Evolutionary conservation across 164 flowering plant species (phyloP), one percentile per base, ranked within the genome.

Genomic region (Aristolochia californica): DNA sequence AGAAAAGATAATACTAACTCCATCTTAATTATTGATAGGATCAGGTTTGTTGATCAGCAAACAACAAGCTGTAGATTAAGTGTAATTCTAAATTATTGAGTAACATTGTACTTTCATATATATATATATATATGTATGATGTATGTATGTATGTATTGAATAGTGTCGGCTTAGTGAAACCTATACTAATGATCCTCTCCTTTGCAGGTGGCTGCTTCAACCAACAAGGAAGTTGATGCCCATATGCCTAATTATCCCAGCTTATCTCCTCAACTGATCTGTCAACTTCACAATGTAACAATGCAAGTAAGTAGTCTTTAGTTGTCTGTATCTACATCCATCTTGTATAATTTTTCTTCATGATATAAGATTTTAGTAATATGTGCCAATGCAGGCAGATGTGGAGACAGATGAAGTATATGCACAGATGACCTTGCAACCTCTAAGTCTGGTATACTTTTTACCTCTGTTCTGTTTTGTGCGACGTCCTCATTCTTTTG

Each of bases 361-460:
- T 13, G 57, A 15, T 27, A 49, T 50, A 34, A 62, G 43, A 40
- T 54, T 55, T 60, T n/a, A 8, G 58, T 65, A 49, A 28, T 48
- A 44, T 68, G 43, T 40, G 58, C 13, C 57, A 61, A 28, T 80
- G 57, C 90, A 89, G 97, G 97, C 97, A 52, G 97, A 89, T 60
- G 71, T 78, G 55, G 97, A 89, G 74, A 86, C 91, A 0, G 96
- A 88, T 75, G 96, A 88, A 75, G 96, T 88, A 2, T 88, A 88
- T 73, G 96, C 96, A 30, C 97, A 88, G 56, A 86, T 88, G 97
- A 89, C 97, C 43, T 78, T 89, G 78, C 97, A 89, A 58, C 97
- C 97, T n/a, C 63, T 84, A 56, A 89, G 59, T 62, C 80, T 82
- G 65, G 97, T 88, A 84, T 68, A 17, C 30, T n/a, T 53, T 25